A percentile compares a stretch with the other conserved stretches of the same genome.
Evolutionary conservation across 2,329 filamentous ascomycete genomes (phyloP).

Genomic region (Waltergamsia citrina): DNA sequence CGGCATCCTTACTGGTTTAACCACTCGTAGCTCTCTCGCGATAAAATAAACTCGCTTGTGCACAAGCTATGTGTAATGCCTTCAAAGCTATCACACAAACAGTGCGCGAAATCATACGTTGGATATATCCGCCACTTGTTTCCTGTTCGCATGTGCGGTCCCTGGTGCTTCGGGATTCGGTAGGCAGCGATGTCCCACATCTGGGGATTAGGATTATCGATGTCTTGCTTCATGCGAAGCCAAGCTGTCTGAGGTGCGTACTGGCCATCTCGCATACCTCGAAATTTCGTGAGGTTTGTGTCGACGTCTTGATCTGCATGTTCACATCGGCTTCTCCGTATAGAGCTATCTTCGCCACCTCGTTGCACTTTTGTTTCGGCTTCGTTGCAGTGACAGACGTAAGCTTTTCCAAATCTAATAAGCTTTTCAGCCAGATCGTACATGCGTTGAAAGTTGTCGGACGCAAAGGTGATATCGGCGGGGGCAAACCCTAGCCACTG

Average conservation of each 20-base stretch:
- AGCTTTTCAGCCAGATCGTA: slow-evolving; percentile 86
- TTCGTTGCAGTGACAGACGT: slow-evolving; percentile 83
- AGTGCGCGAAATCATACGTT: slow-evolving; percentile 79
- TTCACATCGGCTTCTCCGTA: slow-evolving; percentile 66
- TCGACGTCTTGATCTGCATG: slow-evolving; percentile 69
- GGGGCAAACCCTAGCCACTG: slow-evolving; percentile 78
- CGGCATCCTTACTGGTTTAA: too few relatives aligned
- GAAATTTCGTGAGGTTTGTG: slow-evolving; percentile 73
- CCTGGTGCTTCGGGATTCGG: slow-evolving; percentile 63
- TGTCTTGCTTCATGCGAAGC: slow-evolving; percentile 88
- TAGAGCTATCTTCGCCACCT: slow-evolving; percentile 62
- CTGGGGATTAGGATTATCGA: slow-evolving; percentile 75
- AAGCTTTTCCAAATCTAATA: slow-evolving; percentile 60
- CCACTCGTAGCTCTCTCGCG: slow-evolving; percentile 83
- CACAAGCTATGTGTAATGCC: slow-evolving; percentile 86
- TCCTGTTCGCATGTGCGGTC: slow-evolving; percentile 63
- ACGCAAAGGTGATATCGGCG: slow-evolving; percentile 72
- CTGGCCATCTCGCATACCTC: slow-evolving; percentile 84
- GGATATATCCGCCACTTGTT: slow-evolving; percentile 8
- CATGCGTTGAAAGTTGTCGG: slow-evolving; percentile 80
- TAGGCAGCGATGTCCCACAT: slow-evolving; percentile 97
- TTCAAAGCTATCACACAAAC: slow-evolving; percentile 86
- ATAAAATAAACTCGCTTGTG: slow-evolving; percentile 84
- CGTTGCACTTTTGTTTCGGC: slow-evolving; percentile 79
- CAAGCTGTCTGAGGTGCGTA: slow-evolving; percentile 79